phyloP scores from a whole-genome alignment of 2,329 filamentous ascomycete species.

The Beauveria pseudobassiana region DNA sequence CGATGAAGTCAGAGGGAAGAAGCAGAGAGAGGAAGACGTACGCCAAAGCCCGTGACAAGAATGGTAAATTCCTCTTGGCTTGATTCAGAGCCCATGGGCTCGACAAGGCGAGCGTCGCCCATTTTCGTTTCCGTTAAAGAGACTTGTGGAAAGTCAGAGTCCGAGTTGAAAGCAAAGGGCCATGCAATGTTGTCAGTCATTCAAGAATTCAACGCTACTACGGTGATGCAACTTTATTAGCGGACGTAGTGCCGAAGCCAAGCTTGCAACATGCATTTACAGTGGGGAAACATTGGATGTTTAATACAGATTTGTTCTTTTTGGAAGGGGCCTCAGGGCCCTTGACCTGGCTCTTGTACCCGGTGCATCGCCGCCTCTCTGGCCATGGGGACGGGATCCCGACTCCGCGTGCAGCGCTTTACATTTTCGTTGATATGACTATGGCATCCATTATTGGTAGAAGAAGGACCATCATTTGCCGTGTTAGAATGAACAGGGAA shows the following conservation, averaged over 20 bases:
- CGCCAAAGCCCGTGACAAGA: conserved; percentile 55
- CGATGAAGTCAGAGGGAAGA: background rate
- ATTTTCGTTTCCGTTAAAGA: background rate
- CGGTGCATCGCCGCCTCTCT: background rate
- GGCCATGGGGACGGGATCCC: conserved; percentile 1
- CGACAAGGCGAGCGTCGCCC: background rate
- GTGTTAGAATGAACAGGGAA: no score
- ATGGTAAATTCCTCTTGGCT: conserved; percentile 45
- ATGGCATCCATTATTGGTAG: no score
- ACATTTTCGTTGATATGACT: background rate
- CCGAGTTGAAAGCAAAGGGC: background rate
- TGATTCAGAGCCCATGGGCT: conserved; percentile 27
- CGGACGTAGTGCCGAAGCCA: background rate
- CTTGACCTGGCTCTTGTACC: background rate
- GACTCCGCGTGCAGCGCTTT: background rate
- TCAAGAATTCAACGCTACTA: background rate
- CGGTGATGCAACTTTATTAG: background rate
- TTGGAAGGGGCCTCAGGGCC: no score
- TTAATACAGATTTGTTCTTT: background rate
- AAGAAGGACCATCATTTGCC: no score
- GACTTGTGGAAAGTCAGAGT: background rate
- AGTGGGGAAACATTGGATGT: background rate
- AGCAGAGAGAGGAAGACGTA: conserved; percentile 27
- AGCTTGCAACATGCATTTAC: background rate
- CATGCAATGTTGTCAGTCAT: background rate